These are phyloP conservation scores for Angomonas ambiguus DNA, from an alignment of 208 protist genomes.

Conservation along the genomic window DNA sequence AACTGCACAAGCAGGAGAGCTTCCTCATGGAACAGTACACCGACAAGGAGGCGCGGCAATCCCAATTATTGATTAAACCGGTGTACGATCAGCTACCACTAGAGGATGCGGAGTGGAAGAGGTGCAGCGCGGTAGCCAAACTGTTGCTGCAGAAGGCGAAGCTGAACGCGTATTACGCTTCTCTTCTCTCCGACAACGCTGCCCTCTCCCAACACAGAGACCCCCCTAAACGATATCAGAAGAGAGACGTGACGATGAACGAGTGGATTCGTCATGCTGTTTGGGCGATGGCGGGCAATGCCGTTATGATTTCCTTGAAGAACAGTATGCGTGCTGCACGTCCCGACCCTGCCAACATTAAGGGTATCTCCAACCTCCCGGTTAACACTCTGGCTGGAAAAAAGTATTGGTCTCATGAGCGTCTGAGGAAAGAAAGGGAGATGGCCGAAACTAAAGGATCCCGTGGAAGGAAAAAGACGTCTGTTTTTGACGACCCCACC, in stretches of 20 bases:
- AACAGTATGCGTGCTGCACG: slow-evolving; percentile 7
- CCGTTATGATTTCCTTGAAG: slow-evolving; percentile 33
- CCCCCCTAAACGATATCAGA: background rate
- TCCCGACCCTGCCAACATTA: slow-evolving; percentile 14
- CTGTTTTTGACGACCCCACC: slow-evolving; percentile 45
- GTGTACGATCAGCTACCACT: background rate
- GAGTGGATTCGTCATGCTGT: slow-evolving; percentile 42
- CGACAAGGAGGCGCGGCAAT: background rate
- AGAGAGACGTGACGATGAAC: slow-evolving; percentile 16
- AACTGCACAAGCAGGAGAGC: background rate
- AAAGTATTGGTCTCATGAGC: slow-evolving; percentile 33
- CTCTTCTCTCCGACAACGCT: slow-evolving; percentile 14
- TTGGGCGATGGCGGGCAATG: slow-evolving; percentile 47
- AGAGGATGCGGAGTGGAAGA: slow-evolving; percentile 11
- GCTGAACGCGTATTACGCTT: slow-evolving; percentile 15
- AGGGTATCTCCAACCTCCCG: slow-evolving; percentile 4
- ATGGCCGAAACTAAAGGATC: background rate
- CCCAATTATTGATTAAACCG: background rate
- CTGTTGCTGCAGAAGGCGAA: slow-evolving; percentile 21
- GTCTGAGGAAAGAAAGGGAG: background rate
- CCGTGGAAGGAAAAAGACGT: slow-evolving; percentile 3
- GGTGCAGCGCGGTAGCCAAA: background rate
- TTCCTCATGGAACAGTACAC: background rate
- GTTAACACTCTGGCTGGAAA: slow-evolving; percentile 7
- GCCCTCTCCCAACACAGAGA: background rate